Percentiles rank a stretch among this genome's conserved stretches.
These are phyloP conservation scores for Monosporozyma yasuniensis DNA, from an alignment of 805 yeast species.

Conservation along the genomic window DNA sequence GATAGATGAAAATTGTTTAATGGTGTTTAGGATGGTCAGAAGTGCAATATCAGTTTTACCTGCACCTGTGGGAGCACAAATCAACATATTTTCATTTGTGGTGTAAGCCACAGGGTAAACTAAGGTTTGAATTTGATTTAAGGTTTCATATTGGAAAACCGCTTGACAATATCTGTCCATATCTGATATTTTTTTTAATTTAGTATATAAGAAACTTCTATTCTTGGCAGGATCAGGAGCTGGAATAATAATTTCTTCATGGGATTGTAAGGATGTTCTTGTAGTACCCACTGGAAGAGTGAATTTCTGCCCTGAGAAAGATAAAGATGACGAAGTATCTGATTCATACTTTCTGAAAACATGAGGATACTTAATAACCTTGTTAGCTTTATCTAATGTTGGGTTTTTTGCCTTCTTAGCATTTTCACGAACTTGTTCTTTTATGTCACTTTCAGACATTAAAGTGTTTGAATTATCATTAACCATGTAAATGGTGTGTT, in stretches of 20 bases:
- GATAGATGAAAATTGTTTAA: constrained; percentile 58
- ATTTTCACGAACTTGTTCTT: constrained; percentile 43
- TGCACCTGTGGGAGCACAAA: constrained; percentile 97
- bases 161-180: constrained; percentile 75
- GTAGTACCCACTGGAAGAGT: constrained; percentile 76
- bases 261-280: constrained; percentile 46
- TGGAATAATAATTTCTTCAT: constrained; percentile 83
- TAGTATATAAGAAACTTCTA: constrained; percentile 31
- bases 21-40: constrained; percentile 67
- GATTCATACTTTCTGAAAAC: constrained; percentile 68
- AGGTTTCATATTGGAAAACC: constrained; percentile 69
- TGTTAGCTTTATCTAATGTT: constrained; percentile 37
- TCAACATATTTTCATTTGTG: constrained; percentile 88
- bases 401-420: constrained; percentile 41
- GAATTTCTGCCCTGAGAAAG: constrained; percentile 73
- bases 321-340: constrained; percentile 47
- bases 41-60: constrained; percentile 95
- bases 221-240: constrained; percentile 49
- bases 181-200: constrained; percentile 48
- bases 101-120: constrained; percentile 88
- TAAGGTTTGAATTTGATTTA: constrained; percentile 83
- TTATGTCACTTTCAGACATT: constrained; percentile 48
- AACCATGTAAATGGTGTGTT: constrained; percentile 14
- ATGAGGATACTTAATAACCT: constrained; percentile 65
- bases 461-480: constrained; percentile 26